Percentiles rank a stretch among this genome's conserved stretches.
Conservation (phyloP, 2,329 filamentous ascomycete species). For the Cadophora gregata region DNA sequence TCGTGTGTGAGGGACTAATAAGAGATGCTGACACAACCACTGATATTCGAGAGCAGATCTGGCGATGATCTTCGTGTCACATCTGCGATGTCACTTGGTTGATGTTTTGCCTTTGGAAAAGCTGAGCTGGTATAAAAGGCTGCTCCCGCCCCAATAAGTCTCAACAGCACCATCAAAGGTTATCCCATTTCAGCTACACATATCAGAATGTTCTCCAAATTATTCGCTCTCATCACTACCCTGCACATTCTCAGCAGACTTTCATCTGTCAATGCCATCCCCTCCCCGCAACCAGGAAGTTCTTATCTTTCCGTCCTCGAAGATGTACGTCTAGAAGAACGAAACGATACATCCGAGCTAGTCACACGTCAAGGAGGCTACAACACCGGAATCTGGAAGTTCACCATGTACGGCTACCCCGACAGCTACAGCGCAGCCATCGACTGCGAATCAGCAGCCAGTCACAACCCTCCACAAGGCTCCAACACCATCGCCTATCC, state of each 20-base stretch:
- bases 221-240: neutral
- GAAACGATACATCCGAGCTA: neutral
- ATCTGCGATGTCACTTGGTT: neutral
- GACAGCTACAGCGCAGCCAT: neutral
- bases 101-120: neutral
- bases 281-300: neutral
- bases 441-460: neutral
- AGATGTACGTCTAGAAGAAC: neutral
- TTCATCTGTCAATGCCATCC: neutral
- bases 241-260: neutral
- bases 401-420: neutral
- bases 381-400: constrained; percentile 4
- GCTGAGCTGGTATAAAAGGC: no score
- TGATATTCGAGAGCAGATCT: neutral
- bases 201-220: neutral
- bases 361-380: neutral
- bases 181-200: neutral
- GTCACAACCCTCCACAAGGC: neutral
- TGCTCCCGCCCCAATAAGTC: no score
- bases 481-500: neutral
- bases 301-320: neutral
- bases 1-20: no score
- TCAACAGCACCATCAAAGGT: no score
- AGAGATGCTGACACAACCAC: no score
- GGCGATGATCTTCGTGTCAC: neutral